Percentiles rank a stretch among this genome's conserved stretches.
Evolutionary conservation across 106 monocot species (phyloP).

Genomic region (Hemerocallis citrina): DNA sequence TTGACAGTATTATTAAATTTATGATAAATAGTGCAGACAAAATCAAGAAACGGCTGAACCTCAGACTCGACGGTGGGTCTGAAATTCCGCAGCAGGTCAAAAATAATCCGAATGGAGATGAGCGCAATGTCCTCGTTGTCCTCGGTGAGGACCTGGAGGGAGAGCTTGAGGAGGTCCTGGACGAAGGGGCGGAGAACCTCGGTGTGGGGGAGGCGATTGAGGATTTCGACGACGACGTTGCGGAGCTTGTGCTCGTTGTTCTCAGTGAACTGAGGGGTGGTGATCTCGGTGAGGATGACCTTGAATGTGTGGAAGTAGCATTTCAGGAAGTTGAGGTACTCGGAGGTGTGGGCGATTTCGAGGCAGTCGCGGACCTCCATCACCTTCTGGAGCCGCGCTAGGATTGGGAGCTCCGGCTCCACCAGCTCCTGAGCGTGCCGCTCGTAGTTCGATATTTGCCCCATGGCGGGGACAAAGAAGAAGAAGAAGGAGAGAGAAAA

Average conservation of each 20-base stretch:
- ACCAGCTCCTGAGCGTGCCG: conserved; percentile 79
- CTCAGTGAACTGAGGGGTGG: conserved; percentile 67
- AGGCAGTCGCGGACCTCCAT: conserved; percentile 92
- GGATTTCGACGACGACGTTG: conserved; percentile 92
- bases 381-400: conserved; percentile 74
- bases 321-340: conserved; percentile 85
- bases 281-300: conserved; percentile 60
- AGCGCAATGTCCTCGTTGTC: conserved; percentile 99
- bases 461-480: conserved; percentile 25
- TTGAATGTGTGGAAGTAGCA: conserved; percentile 93
- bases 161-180: conserved; percentile 89
- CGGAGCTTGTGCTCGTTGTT: conserved; percentile 89
- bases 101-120: conserved; percentile 84
- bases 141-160: conserved; percentile 75
- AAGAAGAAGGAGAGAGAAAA: background rate
- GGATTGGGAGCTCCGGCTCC: conserved; percentile 67
- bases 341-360: conserved; percentile 97
- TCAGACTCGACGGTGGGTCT: conserved; percentile 86
- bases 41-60: conserved; percentile 96
- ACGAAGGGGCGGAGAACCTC: conserved; percentile 99
- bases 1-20: conserved; percentile 72
- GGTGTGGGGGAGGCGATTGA: conserved; percentile 96
- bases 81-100: conserved; percentile 97
- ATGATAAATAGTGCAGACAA: conserved; percentile 72
- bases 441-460: conserved; percentile 84